Percentiles rank a stretch among this genome's conserved stretches.
Evolutionary conservation across 805 yeast genomes (phyloP).

Genomic region (Pichia nakasei): DNA sequence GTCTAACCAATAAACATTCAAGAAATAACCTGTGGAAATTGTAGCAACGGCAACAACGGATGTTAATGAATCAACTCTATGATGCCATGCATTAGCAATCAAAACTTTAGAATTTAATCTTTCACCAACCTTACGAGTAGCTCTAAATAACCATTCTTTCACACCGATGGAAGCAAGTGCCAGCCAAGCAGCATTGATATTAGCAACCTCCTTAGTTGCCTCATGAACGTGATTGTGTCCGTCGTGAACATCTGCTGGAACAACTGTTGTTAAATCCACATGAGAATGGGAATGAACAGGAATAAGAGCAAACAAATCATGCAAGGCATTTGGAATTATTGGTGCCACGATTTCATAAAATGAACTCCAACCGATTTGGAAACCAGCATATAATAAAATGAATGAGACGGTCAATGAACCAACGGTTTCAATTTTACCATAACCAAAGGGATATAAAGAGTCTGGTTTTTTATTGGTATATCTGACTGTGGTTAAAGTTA

Average conservation of each 20-base stretch:
- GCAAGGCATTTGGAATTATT: conserved; percentile 50
- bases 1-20: conserved; percentile 77
- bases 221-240: conserved; percentile 27
- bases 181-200: conserved; percentile 92
- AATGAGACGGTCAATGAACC: conserved; percentile 87
- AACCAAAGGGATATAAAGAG: conserved; percentile 60
- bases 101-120: conserved; percentile 78
- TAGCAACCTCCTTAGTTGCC: conserved; percentile 18
- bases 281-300: conserved; percentile 51
- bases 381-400: conserved; percentile 76
- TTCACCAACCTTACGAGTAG: conserved; percentile 74
- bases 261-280: conserved; percentile 10
- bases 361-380: conserved; percentile 85
- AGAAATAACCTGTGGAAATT: conserved; percentile 74
- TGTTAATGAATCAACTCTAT: conserved; percentile 87
- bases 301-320: conserved; percentile 43
- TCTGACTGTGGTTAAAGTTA: conserved; percentile 84
- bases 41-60: conserved; percentile 85
- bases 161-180: conserved; percentile 82
- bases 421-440: conserved; percentile 86
- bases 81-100: conserved; percentile 98
- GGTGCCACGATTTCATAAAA: conserved; percentile 60
- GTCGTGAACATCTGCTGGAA: not conserved
- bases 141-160: conserved; percentile 81
- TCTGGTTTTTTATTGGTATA: conserved; percentile 57